Evolutionary conservation across 306 rosid species (phyloP), one percentile per base, ranked within the genome.

Genomic region (Dryas octopetala): DNA sequence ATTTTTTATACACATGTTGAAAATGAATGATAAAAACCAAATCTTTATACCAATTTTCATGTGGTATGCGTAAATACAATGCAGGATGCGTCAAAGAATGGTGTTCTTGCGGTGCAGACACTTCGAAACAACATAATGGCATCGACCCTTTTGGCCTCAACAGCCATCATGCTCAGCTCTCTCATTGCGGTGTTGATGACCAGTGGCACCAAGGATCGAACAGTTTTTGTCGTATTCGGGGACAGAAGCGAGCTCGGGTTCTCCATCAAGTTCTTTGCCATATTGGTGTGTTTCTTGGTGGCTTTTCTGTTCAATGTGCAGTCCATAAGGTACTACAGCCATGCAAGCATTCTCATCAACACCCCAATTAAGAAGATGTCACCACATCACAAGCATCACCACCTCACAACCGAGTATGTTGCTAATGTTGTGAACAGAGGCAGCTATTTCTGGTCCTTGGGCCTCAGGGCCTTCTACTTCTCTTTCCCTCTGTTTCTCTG

Each of bases 91-190:
- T 75, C 93, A 0, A 91, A 90, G 69, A 89, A 86, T 44, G 97
- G 99, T 0, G 88, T 92, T 66, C 90, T 92, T 0, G 91, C 99
- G 4, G 97, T 95, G 26, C 99, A 95, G 48, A 90, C 99, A 5
- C 76, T 92, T 15, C 74, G 97, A 49, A 89, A 90, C 90, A 95
- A 90, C 78, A 90, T 95, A 82, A 95, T 95, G 97, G 97, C 97
- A 32, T 95, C 97, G 15, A 89, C 96, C 63, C 96, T 95, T 16
- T 68, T 95, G 79, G 99, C 99, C 11, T 92, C 97, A 6, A 92
- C 95, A 14, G 97, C 97, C 0, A 95, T 92, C 45, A 92, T 88
- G 97, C 81, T 95, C 3, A 82, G 96, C 78, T 92, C 96, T 6
- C 81, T 92, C 3, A 90, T 90, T 3, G 99, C 97, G 0, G 89